These are phyloP conservation scores for Gymnopus androsaceus DNA, from an alignment of 1,284 basidiomycete genomes.

Conservation along the genomic window DNA sequence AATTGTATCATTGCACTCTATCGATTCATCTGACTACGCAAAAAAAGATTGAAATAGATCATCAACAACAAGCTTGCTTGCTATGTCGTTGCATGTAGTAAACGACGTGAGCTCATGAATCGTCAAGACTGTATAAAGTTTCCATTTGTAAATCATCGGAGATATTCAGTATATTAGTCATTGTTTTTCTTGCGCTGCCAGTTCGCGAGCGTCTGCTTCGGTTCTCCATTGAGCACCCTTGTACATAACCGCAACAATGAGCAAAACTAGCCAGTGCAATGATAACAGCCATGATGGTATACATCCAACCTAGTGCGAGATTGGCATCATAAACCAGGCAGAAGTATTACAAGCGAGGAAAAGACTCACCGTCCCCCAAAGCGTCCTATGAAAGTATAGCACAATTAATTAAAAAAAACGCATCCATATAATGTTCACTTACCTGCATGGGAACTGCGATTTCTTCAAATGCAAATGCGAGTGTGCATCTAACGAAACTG, in stretches of 20 bases:
- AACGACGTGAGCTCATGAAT: too few species aligned
- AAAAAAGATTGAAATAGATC: too few species aligned
- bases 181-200: too few species aligned
- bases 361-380: conserved; percentile 40
- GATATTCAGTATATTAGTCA: too few species aligned
- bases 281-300: conserved; percentile 70
- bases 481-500: conserved; percentile 67
- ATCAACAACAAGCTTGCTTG: too few species aligned
- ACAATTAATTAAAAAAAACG: neutral
- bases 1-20: too few species aligned
- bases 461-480: conserved; percentile 73
- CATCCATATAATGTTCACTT: conserved; percentile 12
- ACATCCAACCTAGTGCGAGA: conserved; percentile 60
- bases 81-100: too few species aligned
- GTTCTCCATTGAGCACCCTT: conserved; percentile 49
- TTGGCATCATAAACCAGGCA: neutral
- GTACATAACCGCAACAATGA: conserved; percentile 55
- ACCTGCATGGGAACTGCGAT: conserved; percentile 69
- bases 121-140: too few species aligned
- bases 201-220: conserved; percentile 38
- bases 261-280: conserved; percentile 51
- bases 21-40: too few species aligned
- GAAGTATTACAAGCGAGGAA: neutral
- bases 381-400: conserved; percentile 37
- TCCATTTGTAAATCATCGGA: too few species aligned